A percentile compares a stretch with the other conserved stretches of the same genome.
These are phyloP conservation scores for Globisporangium viniferum DNA, from an alignment of 352 stramenopile species.

Conservation along the genomic window DNA sequence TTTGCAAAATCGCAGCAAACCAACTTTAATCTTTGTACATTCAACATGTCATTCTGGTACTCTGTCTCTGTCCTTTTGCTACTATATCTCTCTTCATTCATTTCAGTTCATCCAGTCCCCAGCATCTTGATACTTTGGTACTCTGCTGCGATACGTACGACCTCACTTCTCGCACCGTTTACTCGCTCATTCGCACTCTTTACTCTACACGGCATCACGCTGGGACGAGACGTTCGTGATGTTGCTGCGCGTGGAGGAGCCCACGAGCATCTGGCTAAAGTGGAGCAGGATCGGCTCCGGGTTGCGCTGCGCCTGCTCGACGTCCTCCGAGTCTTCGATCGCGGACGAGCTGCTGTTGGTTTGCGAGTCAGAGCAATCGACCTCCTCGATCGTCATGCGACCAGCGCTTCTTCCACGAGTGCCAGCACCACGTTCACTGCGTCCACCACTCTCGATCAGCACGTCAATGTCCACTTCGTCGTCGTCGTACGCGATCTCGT, in stretches of 20 bases:
- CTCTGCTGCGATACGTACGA: not conserved
- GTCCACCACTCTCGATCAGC: constrained; percentile 7
- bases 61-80: not conserved
- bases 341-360: constrained; percentile 12
- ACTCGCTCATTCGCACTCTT: not conserved
- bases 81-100: not conserved
- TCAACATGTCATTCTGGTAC: not conserved
- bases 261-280: constrained; percentile 33
- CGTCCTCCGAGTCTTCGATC: constrained; percentile 17
- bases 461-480: constrained; percentile 17
- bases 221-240: constrained; percentile 17
- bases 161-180: not conserved
- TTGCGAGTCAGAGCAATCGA: constrained; percentile 31
- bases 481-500: constrained; percentile 2
- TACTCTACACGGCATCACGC: constrained; percentile 2
- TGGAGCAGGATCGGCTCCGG: constrained; percentile 51
- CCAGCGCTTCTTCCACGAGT: not conserved
- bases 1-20: too few species aligned
- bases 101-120: not conserved
- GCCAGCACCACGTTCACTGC: not conserved
- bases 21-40: not conserved
- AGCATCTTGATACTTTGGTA: not conserved
- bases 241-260: constrained; percentile 20
- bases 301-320: constrained; percentile 54
- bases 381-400: constrained; percentile 8